Conservation (phyloP, 2,329 filamentous ascomycete genomes). For the Daldinia eschscholtzii region DNA sequence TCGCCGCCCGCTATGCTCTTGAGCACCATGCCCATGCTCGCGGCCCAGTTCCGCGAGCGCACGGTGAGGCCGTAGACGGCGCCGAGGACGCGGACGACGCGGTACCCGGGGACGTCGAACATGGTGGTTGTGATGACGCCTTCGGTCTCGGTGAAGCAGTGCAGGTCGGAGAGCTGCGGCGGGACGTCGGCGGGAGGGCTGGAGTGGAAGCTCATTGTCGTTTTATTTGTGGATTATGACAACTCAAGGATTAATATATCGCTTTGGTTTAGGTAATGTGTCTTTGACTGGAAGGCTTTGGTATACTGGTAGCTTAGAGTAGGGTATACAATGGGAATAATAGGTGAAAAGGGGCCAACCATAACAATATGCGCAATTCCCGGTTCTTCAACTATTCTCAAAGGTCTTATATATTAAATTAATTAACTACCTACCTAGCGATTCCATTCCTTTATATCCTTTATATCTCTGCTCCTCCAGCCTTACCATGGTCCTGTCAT, state of each 20-base stretch:
- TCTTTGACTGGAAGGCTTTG: neutral
- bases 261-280: neutral
- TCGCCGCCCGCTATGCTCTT: constrained; percentile 71
- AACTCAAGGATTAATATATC: neutral
- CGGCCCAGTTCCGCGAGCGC: constrained; percentile 69
- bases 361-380: neutral
- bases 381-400: neutral
- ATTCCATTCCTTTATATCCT: neutral
- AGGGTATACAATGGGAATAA: neutral
- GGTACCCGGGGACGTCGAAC: constrained; percentile 73
- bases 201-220: constrained; percentile 4
- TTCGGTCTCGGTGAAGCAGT: constrained; percentile 72
- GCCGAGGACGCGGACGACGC: constrained; percentile 68
- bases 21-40: constrained; percentile 66
- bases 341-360: neutral
- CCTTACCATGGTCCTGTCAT: neutral
- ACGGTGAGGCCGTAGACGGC: constrained; percentile 70
- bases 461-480: neutral
- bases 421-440: too few species aligned
- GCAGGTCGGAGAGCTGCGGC: constrained; percentile 60
- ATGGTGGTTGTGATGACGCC: constrained; percentile 73
- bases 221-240: neutral
- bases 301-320: neutral
- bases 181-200: constrained; percentile 54
- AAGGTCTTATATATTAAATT: neutral